Conservation (phyloP, 148 eudicot species). For the Amaranthus cruentus region DNA sequence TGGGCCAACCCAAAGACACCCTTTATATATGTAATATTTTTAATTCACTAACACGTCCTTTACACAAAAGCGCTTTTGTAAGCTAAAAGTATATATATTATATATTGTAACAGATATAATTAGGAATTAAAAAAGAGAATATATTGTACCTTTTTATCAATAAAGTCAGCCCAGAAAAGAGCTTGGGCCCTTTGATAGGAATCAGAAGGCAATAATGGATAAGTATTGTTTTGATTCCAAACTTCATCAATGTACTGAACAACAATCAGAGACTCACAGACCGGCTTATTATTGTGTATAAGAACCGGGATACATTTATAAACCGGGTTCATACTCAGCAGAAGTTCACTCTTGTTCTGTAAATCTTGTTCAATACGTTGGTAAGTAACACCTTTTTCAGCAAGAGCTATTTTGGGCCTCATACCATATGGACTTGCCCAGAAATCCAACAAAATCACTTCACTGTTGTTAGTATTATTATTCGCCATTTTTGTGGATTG, state of each 20-base stretch:
- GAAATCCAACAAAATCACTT: conserved; percentile 17
- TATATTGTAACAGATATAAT: no score
- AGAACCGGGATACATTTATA: conserved; percentile 28
- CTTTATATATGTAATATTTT: no score
- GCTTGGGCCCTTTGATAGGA: conserved; percentile 30
- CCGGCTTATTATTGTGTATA: conserved; percentile 20
- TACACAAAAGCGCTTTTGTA: no score
- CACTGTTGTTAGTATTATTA: no score
- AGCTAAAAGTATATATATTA: no score
- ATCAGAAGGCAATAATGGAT: conserved; percentile 25
- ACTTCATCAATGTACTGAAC: conserved; percentile 38
- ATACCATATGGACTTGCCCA: conserved; percentile 26
- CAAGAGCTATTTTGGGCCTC: conserved; percentile 26
- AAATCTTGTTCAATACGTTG: conserved; percentile 21
- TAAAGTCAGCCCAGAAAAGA: conserved; percentile 33
- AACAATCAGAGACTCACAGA: conserved; percentile 25
- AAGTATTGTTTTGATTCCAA: conserved; percentile 17
- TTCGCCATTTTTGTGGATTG: no score
- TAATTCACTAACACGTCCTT: no score
- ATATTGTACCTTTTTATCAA: conserved; percentile 29
- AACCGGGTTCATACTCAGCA: conserved; percentile 32
- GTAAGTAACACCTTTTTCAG: conserved; percentile 26
- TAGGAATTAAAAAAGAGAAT: no score
- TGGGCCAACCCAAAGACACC: no score
- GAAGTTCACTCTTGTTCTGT: conserved; percentile 19